Conservation (phyloP, 495 filamentous ascomycete genomes). For the Aspergillus baeticus region DNA sequence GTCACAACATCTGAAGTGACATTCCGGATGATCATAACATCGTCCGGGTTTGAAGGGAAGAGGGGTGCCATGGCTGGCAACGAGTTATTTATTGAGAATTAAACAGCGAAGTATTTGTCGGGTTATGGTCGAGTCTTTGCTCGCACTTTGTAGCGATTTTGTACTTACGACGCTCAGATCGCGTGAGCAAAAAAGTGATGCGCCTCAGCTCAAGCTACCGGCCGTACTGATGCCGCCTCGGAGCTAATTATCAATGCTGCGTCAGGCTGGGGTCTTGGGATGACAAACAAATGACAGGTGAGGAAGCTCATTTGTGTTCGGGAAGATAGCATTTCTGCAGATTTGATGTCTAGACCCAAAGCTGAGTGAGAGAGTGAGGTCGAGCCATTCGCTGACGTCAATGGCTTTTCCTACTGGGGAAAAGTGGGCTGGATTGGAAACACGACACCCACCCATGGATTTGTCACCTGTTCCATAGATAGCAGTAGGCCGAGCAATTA, state of each 20-base stretch:
- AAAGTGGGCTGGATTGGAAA: neutral
- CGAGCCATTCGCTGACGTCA: conserved; percentile 3
- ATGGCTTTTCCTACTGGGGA: neutral
- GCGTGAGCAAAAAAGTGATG: neutral
- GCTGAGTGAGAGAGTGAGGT: neutral
- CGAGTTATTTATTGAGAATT: no score
- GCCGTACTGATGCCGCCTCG: neutral
- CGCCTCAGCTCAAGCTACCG: neutral
- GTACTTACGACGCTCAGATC: neutral
- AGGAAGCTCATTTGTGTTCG: neutral
- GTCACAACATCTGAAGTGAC: conserved; percentile 78
- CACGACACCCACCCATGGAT: no score
- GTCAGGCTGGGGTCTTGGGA: neutral
- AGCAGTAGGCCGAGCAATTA: no score
- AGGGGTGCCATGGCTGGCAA: conserved; percentile 30
- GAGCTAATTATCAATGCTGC: neutral
- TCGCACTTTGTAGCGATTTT: neutral
- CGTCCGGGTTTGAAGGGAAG: conserved; percentile 63
- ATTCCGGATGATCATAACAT: conserved; percentile 84
- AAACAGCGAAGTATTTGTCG: no score
- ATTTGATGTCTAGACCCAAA: neutral
- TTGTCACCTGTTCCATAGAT: no score
- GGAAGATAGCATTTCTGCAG: neutral
- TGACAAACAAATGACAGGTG: neutral
- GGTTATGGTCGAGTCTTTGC: neutral